Conservation (phyloP, 495 filamentous ascomycete species). For the Aspergillus mulundensis region DNA sequence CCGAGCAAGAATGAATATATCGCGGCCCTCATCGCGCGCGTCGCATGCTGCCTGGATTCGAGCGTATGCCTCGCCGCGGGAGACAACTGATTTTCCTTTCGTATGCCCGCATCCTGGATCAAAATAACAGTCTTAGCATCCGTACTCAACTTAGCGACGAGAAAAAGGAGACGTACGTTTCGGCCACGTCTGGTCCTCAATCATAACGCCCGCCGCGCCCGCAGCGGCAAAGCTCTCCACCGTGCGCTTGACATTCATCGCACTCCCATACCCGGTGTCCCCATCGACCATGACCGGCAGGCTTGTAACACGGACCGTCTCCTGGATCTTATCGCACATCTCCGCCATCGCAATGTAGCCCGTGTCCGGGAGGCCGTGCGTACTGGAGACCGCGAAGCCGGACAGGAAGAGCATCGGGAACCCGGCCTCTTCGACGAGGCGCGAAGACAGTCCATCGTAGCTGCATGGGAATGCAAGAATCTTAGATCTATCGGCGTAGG, state of each 20-base stretch:
- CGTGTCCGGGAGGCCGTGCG: slow-evolving; percentile 38
- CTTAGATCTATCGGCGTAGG: slow-evolving; percentile 30
- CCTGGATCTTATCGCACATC: slow-evolving; percentile 41
- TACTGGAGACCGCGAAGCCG: slow-evolving; percentile 31
- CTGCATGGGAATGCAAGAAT: slow-evolving; percentile 36
- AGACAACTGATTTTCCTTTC: slow-evolving; percentile 41
- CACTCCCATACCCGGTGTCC: slow-evolving; percentile 40
- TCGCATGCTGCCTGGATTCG: slow-evolving; percentile 38
- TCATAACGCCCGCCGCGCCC: slow-evolving; percentile 38
- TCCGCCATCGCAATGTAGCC: slow-evolving; percentile 43
- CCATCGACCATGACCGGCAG: slow-evolving; percentile 41
- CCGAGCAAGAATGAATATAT: slow-evolving; percentile 41
- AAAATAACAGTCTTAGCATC: not conserved
- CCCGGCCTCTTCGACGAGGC: slow-evolving; percentile 38
- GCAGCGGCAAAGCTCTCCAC: slow-evolving; percentile 37
- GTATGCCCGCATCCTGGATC: slow-evolving; percentile 42
- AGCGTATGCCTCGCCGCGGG: slow-evolving; percentile 38
- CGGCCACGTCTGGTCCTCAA: slow-evolving; percentile 42
- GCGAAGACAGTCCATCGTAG: slow-evolving; percentile 39
- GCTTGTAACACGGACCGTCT: slow-evolving; percentile 29
- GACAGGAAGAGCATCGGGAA: slow-evolving; percentile 38
- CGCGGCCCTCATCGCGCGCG: slow-evolving; percentile 36
- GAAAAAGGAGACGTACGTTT: slow-evolving; percentile 22
- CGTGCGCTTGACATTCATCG: slow-evolving; percentile 40
- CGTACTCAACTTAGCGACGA: not conserved